Evolutionary conservation across 148 eudicot genomes (phyloP).

Genomic region (Amaranthus palmeri): DNA sequence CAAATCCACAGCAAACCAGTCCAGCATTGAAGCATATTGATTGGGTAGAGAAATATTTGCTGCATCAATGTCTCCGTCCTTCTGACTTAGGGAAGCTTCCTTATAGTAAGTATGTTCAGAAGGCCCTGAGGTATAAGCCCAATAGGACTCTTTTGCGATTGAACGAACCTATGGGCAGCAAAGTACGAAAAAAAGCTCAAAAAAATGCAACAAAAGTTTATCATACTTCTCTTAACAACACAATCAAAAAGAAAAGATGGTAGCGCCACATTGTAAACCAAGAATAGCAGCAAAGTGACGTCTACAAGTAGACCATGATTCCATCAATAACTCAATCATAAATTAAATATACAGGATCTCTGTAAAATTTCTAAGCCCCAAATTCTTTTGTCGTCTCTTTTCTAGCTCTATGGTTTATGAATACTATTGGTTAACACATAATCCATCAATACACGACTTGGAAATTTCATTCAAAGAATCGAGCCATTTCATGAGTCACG

Average conservation of each 20-base stretch:
- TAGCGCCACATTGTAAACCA: not conserved
- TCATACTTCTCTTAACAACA: not conserved
- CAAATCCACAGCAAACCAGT: constrained; percentile 98
- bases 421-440: not conserved
- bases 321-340: not conserved
- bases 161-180: constrained; percentile 68
- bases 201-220: not conserved
- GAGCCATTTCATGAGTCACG: not conserved
- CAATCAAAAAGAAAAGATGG: not conserved
- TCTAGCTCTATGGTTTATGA: not conserved
- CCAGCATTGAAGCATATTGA: constrained; percentile 60
- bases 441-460: not conserved
- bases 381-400: not conserved
- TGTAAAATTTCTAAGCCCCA: not conserved
- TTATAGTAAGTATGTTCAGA: constrained; percentile 56
- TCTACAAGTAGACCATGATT: not conserved
- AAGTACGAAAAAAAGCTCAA: not conserved
- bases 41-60: constrained; percentile 47
- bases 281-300: constrained; percentile 2
- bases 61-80: constrained; percentile 41
- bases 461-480: not conserved
- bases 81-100: constrained; percentile 50
- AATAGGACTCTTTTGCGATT: constrained; percentile 86
- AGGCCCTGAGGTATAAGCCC: constrained; percentile 93
- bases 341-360: not conserved